Conservation (phyloP, 2,329 filamentous ascomycete species). For the Ophiostoma ulmi region DNA sequence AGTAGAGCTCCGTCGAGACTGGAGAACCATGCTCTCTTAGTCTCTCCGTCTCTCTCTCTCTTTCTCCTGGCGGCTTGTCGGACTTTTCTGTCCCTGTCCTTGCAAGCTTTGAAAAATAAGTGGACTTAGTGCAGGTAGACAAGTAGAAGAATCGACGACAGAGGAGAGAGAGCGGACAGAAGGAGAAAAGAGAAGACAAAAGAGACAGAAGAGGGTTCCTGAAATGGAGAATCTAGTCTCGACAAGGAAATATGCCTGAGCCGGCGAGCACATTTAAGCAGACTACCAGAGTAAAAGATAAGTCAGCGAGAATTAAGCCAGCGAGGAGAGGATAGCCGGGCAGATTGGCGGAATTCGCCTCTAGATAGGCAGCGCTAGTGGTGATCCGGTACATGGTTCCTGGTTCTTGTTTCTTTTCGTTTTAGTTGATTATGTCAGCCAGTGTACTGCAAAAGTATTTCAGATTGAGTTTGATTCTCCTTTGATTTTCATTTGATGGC, state of each 20-base stretch:
- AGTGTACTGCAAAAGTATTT: neutral
- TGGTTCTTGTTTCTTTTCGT: neutral
- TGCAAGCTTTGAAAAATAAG: neutral
- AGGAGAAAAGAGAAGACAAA: too few relatives aligned
- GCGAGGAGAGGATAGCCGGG: neutral
- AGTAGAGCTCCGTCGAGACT: neutral
- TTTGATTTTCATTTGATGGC: neutral
- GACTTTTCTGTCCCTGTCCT: neutral
- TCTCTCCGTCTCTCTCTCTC: too few relatives aligned
- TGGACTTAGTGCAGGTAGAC: neutral
- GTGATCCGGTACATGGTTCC: slow-evolving; percentile 9
- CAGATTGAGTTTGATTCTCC: neutral
- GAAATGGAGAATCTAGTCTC: slow-evolving; percentile 7
- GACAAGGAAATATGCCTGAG: slow-evolving; percentile 5
- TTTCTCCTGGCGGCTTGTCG: neutral
- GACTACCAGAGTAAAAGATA: neutral
- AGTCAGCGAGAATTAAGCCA: neutral
- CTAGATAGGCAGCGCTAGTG: neutral
- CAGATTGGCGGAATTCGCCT: neutral
- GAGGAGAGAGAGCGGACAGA: neutral
- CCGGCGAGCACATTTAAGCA: slow-evolving; percentile 1
- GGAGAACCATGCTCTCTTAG: neutral
- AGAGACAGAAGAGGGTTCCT: neutral
- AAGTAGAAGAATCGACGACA: neutral
- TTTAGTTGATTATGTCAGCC: neutral